Evolutionary conservation across 2,329 filamentous ascomycete species (phyloP), one percentile per base, ranked within the genome.

Genomic region (Colletotrichum sp.): DNA sequence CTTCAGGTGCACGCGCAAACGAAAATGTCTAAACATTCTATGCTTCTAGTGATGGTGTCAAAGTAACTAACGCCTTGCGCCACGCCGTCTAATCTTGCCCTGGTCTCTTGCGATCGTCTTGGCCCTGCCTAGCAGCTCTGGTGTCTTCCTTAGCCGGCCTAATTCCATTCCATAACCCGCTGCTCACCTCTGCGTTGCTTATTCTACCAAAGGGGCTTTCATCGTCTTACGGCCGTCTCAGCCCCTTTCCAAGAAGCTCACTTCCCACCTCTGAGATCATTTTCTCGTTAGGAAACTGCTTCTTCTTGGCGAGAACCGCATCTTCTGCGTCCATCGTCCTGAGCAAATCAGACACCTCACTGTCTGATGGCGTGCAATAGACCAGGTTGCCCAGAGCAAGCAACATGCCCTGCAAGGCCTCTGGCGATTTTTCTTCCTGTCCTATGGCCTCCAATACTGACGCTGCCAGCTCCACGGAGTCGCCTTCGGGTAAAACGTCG

Each of bases 391-490:
- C 96, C 21, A 98, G 83, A 3, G 94, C 94, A 18, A 96, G 87
- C 39, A 98, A 80, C 83, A 96, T 92, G 1, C 95, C 95, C 80
- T 94, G 94, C 16, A 96, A 84, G 1, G 94, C 94, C 80, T 98
- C 96, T 13, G 82, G 85, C 1, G 96, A 92, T 43, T 86, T 84
- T 36, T 89, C 86, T 79, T 93, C 92, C 72, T 90, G 87, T 3
- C 84, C 81, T 60, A 93, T 91, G 3, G 94, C 94, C 84, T 98
- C 96, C 2, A 98, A 86, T 9, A 97, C 85, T 1, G 94, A 94
- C 1, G 96, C 96, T 0, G 94, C 92, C 7, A 99, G 87, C 83
- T 98, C 96, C 2, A 98, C 91, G 81, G 97, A 94, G 74, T 94
- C 92, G 4, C 89, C 90, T 48, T 95, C 93, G 0, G 92, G 87